These are phyloP conservation scores for Lithospermum erythrorhizon DNA, from an alignment of 257 asterid species.

Conservation along the genomic window DNA sequence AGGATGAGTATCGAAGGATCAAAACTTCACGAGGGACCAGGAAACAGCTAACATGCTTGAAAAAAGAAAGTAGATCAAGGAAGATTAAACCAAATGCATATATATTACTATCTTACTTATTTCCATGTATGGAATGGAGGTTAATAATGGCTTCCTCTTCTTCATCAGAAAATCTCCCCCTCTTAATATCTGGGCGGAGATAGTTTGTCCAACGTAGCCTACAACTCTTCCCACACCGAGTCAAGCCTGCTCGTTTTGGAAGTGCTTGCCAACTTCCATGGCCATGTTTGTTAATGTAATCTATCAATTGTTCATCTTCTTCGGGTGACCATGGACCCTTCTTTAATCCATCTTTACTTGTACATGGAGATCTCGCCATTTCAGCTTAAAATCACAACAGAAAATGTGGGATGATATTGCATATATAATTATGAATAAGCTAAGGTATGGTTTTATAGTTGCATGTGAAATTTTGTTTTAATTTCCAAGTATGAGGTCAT, in stretches of 20 bases:
- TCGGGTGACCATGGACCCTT: conserved; percentile 33
- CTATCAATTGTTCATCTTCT: conserved; percentile 18
- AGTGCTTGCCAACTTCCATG: conserved; percentile 26
- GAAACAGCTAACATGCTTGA: background rate
- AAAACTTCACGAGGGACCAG: background rate
- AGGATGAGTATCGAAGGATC: background rate
- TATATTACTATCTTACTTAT: conserved; percentile 13
- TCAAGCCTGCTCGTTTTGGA: conserved; percentile 20
- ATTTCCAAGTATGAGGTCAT: conserved; percentile 11
- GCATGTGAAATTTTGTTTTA: conserved; percentile 7
- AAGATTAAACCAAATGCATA: background rate
- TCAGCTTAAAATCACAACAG: background rate
- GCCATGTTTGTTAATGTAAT: conserved; percentile 17
- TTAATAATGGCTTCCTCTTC: conserved; percentile 21
- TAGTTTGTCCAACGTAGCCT: conserved; percentile 35
- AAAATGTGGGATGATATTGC: background rate
- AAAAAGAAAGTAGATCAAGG: background rate
- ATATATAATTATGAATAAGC: background rate
- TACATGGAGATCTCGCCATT: conserved; percentile 21
- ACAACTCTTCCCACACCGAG: conserved; percentile 35
- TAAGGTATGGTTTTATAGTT: conserved; percentile 10
- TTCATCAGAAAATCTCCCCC: conserved; percentile 23
- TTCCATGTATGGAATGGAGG: conserved; percentile 24
- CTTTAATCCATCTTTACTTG: conserved; percentile 13
- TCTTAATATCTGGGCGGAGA: conserved; percentile 27